Base-by-base conservation (phyloP, 306 rosid genomes). In the Inga oerstediana region DNA sequence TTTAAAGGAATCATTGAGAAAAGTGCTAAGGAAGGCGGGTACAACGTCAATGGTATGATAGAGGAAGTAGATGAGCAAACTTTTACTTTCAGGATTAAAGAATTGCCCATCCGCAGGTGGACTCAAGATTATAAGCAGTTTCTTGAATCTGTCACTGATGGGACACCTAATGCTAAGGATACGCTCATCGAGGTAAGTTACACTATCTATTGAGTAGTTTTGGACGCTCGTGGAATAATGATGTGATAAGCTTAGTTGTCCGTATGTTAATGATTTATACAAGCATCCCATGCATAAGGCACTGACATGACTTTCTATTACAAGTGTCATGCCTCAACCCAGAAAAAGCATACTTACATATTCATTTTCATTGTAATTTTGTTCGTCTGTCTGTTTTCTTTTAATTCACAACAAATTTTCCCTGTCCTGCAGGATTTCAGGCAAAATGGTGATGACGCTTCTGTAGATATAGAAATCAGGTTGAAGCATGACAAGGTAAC, bases 121-220 rank as follows among this genome's bases (percentile, higher is more conserved):
- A 96, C 99, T 44, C 95, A 93, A 84, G 99, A 96, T 80, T 96
- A 92, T 51, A 96, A 93, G 90, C 93, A 92, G 75, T 96, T 91
- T 48, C 89, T 96, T 45, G 98, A 92, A 79, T 90, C 96, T 79
- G 77, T 92, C 39, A 89, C 97, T 44, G 88, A 80, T 12, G 95
- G 95, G 20, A 7, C 86, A 4, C 89, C 91, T 69, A 92, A 92
- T 79, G 98, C 89, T 81, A 96, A 96, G 78, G 98, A 96, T 82
- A 93, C 93, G 46, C 86, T 93, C 51, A 90, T 96, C 46, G 94
- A 92, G 90, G 99, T 96, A 86, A 45, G 30, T 44, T 84, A 11
- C 30, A 27, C 30, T 59, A 56, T 17, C 17, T 22, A 30, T 7
- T 3, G 13, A 69, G 48, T 17, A 34, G 32, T 56, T 17, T 35